These are phyloP conservation scores for Pseudophaeomoniella oleicola DNA, from an alignment of 2,329 filamentous ascomycete species.

Conservation along the genomic window DNA sequence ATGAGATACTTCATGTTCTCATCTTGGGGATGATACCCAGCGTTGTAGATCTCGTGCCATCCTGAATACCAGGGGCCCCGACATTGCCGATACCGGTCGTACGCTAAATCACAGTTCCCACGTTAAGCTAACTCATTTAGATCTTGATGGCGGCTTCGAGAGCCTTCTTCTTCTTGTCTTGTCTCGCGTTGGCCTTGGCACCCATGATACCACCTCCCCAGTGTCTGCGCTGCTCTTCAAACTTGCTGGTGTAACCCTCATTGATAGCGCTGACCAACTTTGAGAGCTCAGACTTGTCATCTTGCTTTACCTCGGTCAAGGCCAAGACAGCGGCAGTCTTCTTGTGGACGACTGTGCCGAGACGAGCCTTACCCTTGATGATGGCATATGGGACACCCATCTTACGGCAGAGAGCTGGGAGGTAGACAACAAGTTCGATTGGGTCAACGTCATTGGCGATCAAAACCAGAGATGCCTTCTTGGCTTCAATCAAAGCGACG, in stretches of 20 bases:
- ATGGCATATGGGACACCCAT: slow-evolving; percentile 99
- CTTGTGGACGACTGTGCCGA: slow-evolving; percentile 99
- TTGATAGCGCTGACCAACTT: slow-evolving; percentile 95
- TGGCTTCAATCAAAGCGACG: slow-evolving; percentile 93
- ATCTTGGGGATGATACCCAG: no score
- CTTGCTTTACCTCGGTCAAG: slow-evolving; percentile 87
- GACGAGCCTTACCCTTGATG: slow-evolving; percentile 98
- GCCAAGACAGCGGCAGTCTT: slow-evolving; percentile 98
- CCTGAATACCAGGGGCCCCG: no score
- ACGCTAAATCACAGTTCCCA: no score
- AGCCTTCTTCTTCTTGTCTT: slow-evolving; percentile 87
- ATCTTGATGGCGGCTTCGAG: slow-evolving; percentile 94
- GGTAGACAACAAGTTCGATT: slow-evolving; percentile 98
- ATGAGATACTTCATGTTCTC: no score
- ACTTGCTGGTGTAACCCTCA: slow-evolving; percentile 94
- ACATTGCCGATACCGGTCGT: no score
- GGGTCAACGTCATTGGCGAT: slow-evolving; percentile 99
- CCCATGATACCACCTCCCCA: slow-evolving; percentile 99
- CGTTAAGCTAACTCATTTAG: no score
- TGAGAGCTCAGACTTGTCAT: slow-evolving; percentile 96
- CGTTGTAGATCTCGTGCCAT: no score
- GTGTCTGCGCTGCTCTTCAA: slow-evolving; percentile 77
- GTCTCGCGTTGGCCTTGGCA: slow-evolving; percentile 68
- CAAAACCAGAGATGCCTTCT: slow-evolving; percentile 96
- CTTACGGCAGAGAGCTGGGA: slow-evolving; percentile 98